Evolutionary conservation across 2,329 filamentous ascomycete genomes (phyloP).

Genomic region (Diplodia scrobiculata): DNA sequence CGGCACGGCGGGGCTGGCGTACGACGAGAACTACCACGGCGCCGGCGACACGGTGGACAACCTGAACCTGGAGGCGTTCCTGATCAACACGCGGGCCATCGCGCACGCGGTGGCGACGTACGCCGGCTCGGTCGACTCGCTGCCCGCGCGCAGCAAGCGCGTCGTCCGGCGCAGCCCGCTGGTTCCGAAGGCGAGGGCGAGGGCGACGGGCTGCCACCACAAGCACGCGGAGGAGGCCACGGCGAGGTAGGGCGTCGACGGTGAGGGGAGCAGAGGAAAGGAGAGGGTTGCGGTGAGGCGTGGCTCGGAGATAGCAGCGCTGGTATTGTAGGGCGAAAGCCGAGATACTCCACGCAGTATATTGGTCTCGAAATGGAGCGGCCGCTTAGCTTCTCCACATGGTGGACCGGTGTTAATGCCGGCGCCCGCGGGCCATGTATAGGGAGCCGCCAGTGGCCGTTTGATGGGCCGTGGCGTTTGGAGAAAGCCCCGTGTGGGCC

Average conservation of each 20-base stretch:
- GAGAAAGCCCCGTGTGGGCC: not conserved
- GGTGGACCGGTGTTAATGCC: conserved; percentile 5
- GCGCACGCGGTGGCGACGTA: conserved; percentile 52
- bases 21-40: conserved; percentile 61
- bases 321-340: not conserved
- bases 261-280: not conserved
- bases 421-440: not conserved
- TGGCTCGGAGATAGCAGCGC: not conserved
- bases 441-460: not conserved
- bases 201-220: conserved; percentile 21
- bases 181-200: not conserved
- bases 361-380: conserved; percentile 13
- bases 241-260: not conserved
- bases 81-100: conserved; percentile 61
- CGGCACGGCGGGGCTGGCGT: conserved; percentile 63
- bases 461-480: not conserved
- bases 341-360: not conserved
- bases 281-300: not conserved
- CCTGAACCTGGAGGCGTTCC: conserved; percentile 58
- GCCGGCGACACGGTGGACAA: conserved; percentile 58
- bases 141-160: conserved; percentile 34
- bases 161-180: not conserved
- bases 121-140: conserved; percentile 40
- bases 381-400: not conserved
- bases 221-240: conserved; percentile 18